Evolutionary conservation across 306 rosid genomes (phyloP), one percentile per base, ranked within the genome.

Genomic region (Gleditsia sinensis): DNA sequence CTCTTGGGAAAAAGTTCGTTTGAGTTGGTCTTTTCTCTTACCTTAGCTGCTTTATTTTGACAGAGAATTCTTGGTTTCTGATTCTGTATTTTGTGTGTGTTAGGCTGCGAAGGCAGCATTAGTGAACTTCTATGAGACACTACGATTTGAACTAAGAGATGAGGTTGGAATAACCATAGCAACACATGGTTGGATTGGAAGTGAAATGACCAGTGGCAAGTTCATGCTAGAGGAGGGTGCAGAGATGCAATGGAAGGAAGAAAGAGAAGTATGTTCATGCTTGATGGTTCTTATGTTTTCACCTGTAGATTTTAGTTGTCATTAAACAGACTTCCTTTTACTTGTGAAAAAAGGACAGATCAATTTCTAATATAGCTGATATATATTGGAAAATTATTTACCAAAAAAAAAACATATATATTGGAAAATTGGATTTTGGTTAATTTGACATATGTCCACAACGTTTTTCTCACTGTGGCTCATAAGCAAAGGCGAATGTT

Each of bases 171-270:
- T 93, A 77, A 93, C 97, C 2, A 89, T 91, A 62, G 97, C 97
- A 28, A 86, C 97, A 6, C 97, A 91, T 53, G 94, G 98, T 71
- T 86, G 96, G 92, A 86, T 93, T 58, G 93, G 93, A 13, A 80
- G 92, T 33, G 96, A 91, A 71, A 85, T 93, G 87, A 83, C 89
- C 0, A 68, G 92, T 39, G 98, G 97, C 68, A 93, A 86, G 80
- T 91, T 93, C 85, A 87, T 89, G 94, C 66, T 89, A 5, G 97
- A 91, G 73, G 97, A 88, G 32, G 98, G 93, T 33, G 92, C 93
- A 0, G 97, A 89, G 30, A 91, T 93, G 96, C 97, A 91, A 57
- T 86, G 98, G 89, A 93, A 89, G 70, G 97, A 88, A 83, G 98
- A 89, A 76, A 86, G 97, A 86, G 98, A 93, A 81, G 97, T 89